These are phyloP conservation scores for Tripterygium wilfordii DNA, from an alignment of 177 flowering plant genomes.

Conservation along the genomic window DNA sequence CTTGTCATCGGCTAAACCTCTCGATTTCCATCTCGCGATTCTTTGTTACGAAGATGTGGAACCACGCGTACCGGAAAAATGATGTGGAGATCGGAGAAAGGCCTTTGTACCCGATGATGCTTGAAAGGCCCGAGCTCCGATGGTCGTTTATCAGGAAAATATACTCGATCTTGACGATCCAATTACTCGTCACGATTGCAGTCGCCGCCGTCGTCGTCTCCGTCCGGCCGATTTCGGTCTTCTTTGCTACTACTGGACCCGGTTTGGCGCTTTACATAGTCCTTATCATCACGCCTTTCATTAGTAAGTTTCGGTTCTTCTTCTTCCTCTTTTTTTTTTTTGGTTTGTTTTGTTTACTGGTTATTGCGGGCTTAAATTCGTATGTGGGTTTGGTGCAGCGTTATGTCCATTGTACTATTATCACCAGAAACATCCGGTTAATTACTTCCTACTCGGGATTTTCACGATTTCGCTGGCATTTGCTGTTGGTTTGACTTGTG, in stretches of 20 bases:
- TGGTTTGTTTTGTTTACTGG: not conserved
- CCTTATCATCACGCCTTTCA: conserved; percentile 59
- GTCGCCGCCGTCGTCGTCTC: conserved; percentile 62
- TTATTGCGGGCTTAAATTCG: too few relatives aligned
- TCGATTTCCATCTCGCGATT: too few relatives aligned
- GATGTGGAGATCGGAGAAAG: conserved; percentile 51
- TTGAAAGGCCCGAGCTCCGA: conserved; percentile 69
- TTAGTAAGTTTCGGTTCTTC: conserved; percentile 48
- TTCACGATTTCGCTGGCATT: conserved; percentile 63
- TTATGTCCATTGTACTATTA: conserved; percentile 70
- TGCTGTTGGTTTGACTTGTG: conserved; percentile 70
- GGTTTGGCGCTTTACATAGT: conserved; percentile 78
- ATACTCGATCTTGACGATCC: conserved; percentile 55
- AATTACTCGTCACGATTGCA: conserved; percentile 66
- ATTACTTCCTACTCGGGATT: conserved; percentile 56
- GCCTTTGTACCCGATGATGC: conserved; percentile 79
- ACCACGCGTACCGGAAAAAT: too few relatives aligned
- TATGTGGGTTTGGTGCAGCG: too few relatives aligned
- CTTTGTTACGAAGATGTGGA: too few relatives aligned
- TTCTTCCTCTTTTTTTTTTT: not conserved
- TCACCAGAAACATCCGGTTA: conserved; percentile 71
- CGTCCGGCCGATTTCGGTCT: conserved; percentile 50
- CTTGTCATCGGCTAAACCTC: too few relatives aligned
- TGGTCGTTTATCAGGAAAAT: conserved; percentile 90
- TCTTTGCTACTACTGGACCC: conserved; percentile 45